Evolutionary conservation across 2,329 filamentous ascomycete species (phyloP), one percentile per base, ranked within the genome.

Genomic region (Rutstroemia sp.): DNA sequence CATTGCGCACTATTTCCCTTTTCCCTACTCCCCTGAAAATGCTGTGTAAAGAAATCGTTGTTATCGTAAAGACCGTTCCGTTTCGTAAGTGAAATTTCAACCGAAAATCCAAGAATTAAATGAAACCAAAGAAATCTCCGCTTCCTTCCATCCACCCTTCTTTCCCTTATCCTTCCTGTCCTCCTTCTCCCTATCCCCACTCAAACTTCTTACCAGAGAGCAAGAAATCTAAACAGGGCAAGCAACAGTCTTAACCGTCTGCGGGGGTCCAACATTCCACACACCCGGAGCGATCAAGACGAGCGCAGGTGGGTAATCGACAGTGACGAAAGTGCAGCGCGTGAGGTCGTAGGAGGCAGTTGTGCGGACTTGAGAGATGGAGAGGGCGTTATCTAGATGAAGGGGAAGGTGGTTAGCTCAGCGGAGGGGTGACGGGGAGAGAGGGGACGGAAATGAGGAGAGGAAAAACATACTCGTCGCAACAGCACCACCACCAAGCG

Each of bases 251-350:
- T 41, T 59, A 19, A 66, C 61, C 8, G 62, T 65, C 48, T 66
- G 65, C 16, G 65, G 65, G 7, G 65, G 65, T 19, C 65, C 65
- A 23, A 65, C 54, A 42, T 61, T 60, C 65, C 65, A 66, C 2
- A 42, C 63, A 19, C 60, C 52, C 7, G 60, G 37, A 2, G 48
- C 46, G 21, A 59, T 59, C 3, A 34, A 23, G 2, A 49, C 54
- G 18, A 65, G 52, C 0, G 65, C 61, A 34, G 63, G 58, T 14
- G 18, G 8, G 16, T 48, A 19, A 51, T 67, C 59, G 2, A 67
- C 55, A 14, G 58, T 62, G 2, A 53, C 45, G 37, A 66, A 64
- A 14, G 56, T 56, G 51, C 65, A 66, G 1, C 47, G 38, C 2
- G 61, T 41, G 16, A 67, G 44, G 16, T 52, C 41, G 21, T 52